Conservation (phyloP, 805 yeast species). For the Candida montana region DNA sequence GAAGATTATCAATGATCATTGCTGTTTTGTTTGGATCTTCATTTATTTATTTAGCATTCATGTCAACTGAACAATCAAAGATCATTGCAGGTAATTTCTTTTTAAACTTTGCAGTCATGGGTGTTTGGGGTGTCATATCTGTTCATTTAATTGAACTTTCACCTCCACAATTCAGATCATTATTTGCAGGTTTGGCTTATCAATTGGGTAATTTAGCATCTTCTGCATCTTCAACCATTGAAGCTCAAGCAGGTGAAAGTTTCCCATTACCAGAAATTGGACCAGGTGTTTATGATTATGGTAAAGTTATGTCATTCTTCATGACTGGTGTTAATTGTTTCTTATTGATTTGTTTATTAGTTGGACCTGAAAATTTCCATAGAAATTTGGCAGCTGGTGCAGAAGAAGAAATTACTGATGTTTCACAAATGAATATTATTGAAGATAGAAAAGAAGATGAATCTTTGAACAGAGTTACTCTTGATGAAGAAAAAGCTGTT, state of each 20-base stretch:
- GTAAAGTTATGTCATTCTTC: constrained; percentile 66
- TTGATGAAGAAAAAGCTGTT: constrained; percentile 8
- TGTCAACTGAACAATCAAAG: constrained; percentile 30
- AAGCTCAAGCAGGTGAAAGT: constrained; percentile 34
- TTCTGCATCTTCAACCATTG: constrained; percentile 62
- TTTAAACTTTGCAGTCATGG: constrained; percentile 62
- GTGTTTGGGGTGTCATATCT: constrained; percentile 72
- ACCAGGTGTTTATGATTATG: constrained; percentile 46
- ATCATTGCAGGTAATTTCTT: constrained; percentile 60
- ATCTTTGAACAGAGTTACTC: not conserved
- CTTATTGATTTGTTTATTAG: constrained; percentile 39
- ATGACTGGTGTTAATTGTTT: constrained; percentile 60
- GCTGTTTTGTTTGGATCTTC: constrained; percentile 54
- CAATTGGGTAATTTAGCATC: constrained; percentile 24
- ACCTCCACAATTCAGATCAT: constrained; percentile 57
- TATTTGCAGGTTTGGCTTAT: constrained; percentile 56
- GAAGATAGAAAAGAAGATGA: constrained; percentile 3
- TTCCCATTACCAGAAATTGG: constrained; percentile 19
- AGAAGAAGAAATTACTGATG: constrained; percentile 10
- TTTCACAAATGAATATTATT: constrained; percentile 14
- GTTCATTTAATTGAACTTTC: constrained; percentile 61
- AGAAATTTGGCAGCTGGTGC: constrained; percentile 28
- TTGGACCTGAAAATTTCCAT: constrained; percentile 55
- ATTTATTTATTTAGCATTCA: constrained; percentile 55
- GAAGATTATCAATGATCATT: constrained; percentile 50